Conservation (phyloP, 768 basidiomycete genomes). For the Sporobolomyces pararoseus region DNA sequence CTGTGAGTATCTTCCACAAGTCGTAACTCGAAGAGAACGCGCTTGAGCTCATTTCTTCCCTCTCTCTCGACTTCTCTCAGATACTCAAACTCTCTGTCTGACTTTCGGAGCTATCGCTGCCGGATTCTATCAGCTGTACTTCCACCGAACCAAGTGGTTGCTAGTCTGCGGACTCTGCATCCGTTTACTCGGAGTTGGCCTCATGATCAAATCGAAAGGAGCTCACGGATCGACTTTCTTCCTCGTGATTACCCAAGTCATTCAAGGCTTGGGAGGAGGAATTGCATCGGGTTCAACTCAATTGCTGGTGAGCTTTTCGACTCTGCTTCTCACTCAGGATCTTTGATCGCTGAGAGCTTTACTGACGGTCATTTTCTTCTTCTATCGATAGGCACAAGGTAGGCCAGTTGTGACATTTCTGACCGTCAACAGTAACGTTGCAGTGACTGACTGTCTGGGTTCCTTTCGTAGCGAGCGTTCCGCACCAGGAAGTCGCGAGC, state of each 20-base stretch:
- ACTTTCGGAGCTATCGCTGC: slow-evolving; percentile 64
- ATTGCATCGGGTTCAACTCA: slow-evolving; percentile 55
- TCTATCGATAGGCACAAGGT: slow-evolving; percentile 45
- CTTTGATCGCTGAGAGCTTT: no score
- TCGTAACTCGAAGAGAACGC: no score
- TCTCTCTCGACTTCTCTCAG: not conserved
- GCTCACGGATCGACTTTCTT: slow-evolving; percentile 53
- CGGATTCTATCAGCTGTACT: slow-evolving; percentile 58
- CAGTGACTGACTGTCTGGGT: no score
- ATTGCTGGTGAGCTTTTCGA: slow-evolving; percentile 40
- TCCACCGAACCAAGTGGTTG: slow-evolving; percentile 59
- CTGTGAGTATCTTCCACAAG: no score
- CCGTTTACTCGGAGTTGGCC: slow-evolving; percentile 61
- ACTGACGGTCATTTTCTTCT: no score
- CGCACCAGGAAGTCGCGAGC: slow-evolving; percentile 50
- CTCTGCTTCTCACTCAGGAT: no score
- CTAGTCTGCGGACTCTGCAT: slow-evolving; percentile 61
- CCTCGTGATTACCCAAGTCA: slow-evolving; percentile 64
- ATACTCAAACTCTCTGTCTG: slow-evolving; percentile 45
- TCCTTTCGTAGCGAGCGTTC: slow-evolving; percentile 42
- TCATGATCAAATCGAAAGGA: slow-evolving; percentile 70
- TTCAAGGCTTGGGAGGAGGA: slow-evolving; percentile 73
- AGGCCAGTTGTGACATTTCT: slow-evolving; percentile 49
- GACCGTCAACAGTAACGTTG: not conserved
- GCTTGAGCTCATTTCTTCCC: no score